Base-by-base conservation (phyloP, 768 basidiomycete genomes). In the Tricholoma sp. region DNA sequence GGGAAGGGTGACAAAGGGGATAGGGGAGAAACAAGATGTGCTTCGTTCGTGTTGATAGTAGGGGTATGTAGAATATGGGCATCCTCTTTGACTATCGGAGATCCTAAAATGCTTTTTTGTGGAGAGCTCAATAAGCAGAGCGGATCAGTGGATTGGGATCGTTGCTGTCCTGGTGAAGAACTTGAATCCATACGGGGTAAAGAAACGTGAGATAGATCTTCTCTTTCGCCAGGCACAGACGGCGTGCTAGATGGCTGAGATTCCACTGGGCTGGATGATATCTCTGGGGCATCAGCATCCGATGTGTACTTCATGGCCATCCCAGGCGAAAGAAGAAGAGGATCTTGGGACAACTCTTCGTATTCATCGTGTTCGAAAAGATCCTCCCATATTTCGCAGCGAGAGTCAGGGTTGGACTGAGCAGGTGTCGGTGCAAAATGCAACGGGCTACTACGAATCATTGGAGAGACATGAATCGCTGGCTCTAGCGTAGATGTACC, bases 181-280 rank as follows among this genome's bases (percentile, higher is more conserved):
- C 45, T 55, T 36, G 47, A 58, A 5, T n/a, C 6, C 17, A 8
- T 17, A 17, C 8, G 6, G 53, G 52, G 53, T 48, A 55, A 60
- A 50, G 32, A 62, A 29, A 5, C 63, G 57, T 29, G 52, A 51
- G 50, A 59, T 50, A 39, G 28, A 33, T 18, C 15, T 33, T 34
- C 55, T 55, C 34, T 39, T 39, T 15, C 41, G 10, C 31, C 17
- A 13, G 11, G 13, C 34, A 15, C 15, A 54, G 48, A 15, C 50
- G 20, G 17, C 5, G 31, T 28, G 62, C 56, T 77, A 75, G 24
- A 70, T 61, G 6, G 75, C 12, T 49, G 32, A 6, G 15, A 32
- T 32, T 4, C 29, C 12, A 32, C 18, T 32, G 49, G 29, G 33
- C 29, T 50, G 29, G 28, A 50, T 17, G 29, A 50, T 6, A 33